A percentile compares a stretch with the other conserved stretches of the same genome.
Conservation (phyloP, 495 filamentous ascomycete species). For the Talaromyces borbonicus region DNA sequence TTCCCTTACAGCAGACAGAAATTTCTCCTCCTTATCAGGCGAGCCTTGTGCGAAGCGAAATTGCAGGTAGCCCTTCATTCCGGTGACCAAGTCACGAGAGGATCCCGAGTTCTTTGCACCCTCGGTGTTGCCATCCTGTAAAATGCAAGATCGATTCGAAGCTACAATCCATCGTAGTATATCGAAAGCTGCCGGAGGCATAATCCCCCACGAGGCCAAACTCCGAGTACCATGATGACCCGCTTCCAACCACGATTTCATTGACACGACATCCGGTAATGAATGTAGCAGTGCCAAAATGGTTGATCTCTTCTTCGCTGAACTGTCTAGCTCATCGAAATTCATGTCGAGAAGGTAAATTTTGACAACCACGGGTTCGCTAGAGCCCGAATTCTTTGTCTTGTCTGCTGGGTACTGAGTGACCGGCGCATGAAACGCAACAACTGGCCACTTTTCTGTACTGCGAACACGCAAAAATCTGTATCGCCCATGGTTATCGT, state of each 20-base stretch:
- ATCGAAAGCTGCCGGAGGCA: slow-evolving; percentile 57
- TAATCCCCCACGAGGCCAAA: slow-evolving; percentile 52
- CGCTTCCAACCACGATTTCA: slow-evolving; percentile 49
- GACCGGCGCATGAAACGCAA: slow-evolving; percentile 15
- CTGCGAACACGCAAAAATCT: slow-evolving; percentile 18
- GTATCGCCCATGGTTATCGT: background rate
- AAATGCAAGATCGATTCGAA: slow-evolving; percentile 80
- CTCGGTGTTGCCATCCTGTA: slow-evolving; percentile 47
- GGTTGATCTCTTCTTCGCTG: slow-evolving; percentile 36
- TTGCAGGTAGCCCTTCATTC: slow-evolving; percentile 62
- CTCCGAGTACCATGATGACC: slow-evolving; percentile 19
- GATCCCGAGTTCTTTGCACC: background rate
- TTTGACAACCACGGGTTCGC: slow-evolving; percentile 8
- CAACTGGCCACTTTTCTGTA: slow-evolving; percentile 1
- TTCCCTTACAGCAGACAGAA: slow-evolving; percentile 52
- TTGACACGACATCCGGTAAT: slow-evolving; percentile 55
- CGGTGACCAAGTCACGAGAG: slow-evolving; percentile 40
- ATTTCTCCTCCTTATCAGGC: slow-evolving; percentile 82
- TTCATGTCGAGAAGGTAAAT: slow-evolving; percentile 42
- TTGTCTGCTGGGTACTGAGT: background rate
- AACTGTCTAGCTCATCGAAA: slow-evolving; percentile 41
- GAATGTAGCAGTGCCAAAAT: slow-evolving; percentile 55
- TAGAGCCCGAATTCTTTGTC: background rate
- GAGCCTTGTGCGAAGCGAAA: slow-evolving; percentile 85
- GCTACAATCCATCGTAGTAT: slow-evolving; percentile 84